Evolutionary conservation across 108 stramenopile genomes (phyloP).

Genomic region (Aurantiochytrium sp.): DNA sequence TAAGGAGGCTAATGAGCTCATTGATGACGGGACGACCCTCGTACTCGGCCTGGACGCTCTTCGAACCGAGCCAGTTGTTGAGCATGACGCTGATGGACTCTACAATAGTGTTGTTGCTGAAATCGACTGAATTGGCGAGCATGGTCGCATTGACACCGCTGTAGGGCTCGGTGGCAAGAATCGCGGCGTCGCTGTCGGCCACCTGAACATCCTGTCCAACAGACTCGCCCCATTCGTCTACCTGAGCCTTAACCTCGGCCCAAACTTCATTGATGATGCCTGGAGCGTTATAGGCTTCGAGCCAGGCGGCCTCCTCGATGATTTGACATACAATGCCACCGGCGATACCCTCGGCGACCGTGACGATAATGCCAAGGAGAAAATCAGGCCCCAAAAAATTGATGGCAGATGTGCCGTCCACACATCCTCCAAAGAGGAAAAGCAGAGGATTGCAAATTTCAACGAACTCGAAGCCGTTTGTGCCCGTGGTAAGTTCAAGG

Average conservation of each 20-base stretch:
- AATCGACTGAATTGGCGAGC: neutral
- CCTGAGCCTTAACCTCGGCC: neutral
- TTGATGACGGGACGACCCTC: neutral
- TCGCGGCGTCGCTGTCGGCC: neutral
- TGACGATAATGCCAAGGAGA: neutral
- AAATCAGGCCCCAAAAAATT: neutral
- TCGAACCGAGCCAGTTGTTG: neutral
- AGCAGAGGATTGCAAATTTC: neutral
- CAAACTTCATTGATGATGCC: neutral
- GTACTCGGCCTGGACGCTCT: neutral
- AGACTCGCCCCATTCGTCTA: neutral
- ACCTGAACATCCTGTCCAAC: neutral
- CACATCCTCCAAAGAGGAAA: neutral
- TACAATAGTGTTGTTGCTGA: neutral
- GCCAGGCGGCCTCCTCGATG: neutral
- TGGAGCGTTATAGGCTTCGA: neutral
- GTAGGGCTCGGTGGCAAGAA: neutral
- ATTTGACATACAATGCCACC: neutral
- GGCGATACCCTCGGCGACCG: neutral
- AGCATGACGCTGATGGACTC: neutral
- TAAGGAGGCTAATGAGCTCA: neutral
- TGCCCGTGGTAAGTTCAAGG: neutral
- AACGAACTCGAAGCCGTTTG: neutral
- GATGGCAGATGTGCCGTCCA: neutral
- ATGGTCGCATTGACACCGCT: neutral